Evolutionary conservation across 208 protist genomes (phyloP).

Genomic region (Acanthamoeba royreba): DNA sequence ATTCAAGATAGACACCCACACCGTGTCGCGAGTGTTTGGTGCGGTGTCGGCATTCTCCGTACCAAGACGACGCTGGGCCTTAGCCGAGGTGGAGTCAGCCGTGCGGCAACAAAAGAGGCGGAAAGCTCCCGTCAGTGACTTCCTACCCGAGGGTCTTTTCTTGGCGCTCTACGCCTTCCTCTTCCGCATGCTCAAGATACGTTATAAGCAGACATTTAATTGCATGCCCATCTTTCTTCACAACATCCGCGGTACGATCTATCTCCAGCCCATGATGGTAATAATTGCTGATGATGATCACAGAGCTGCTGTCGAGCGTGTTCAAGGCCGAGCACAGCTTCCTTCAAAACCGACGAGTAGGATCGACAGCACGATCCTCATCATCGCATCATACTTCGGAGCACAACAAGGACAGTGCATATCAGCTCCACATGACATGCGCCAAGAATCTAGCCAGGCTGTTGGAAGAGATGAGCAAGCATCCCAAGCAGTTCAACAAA

Average conservation of each 20-base stretch:
- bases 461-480: conserved; percentile 44
- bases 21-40: background rate
- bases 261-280: background rate
- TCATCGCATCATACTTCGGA: too few relatives aligned
- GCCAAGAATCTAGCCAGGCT: conserved; percentile 30
- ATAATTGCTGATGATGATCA: too few relatives aligned
- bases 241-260: conserved; percentile 6
- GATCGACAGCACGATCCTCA: too few relatives aligned
- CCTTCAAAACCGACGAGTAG: background rate
- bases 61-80: background rate
- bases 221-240: conserved; percentile 44
- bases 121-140: background rate
- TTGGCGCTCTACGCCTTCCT: conserved; percentile 27
- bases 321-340: background rate
- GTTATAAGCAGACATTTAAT: conserved; percentile 8
- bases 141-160: conserved; percentile 27
- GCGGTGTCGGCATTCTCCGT: background rate
- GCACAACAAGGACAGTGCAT: background rate
- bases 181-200: background rate
- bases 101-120: background rate
- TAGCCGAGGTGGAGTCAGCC: background rate
- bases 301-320: conserved; percentile 20
- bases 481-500: conserved; percentile 48
- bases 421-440: background rate
- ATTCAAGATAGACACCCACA: conserved; percentile 30